These are phyloP conservation scores for Suillus subluteus DNA, from an alignment of 768 basidiomycete species.

Conservation along the genomic window DNA sequence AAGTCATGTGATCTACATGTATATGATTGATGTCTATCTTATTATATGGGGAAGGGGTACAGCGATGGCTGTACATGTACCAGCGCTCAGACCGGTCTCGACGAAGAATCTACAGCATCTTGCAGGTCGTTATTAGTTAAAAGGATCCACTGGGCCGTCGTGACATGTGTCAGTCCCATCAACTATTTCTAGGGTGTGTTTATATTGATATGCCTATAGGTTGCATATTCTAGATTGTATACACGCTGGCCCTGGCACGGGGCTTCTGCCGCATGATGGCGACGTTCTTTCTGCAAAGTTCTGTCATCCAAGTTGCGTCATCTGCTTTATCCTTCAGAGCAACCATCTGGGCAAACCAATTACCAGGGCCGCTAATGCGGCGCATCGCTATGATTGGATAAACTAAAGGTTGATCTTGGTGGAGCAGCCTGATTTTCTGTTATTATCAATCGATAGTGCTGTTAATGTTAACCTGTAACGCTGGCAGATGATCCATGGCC, in stretches of 20 bases:
- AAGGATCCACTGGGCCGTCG: background rate
- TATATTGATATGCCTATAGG: background rate
- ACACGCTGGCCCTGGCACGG: background rate
- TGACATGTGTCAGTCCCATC: background rate
- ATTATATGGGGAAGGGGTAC: background rate
- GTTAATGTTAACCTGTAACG: background rate
- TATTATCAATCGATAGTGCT: background rate
- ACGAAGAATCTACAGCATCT: background rate
- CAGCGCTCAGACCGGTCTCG: background rate
- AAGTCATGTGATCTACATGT: too few species aligned
- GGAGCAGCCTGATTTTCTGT: background rate
- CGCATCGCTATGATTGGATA: background rate
- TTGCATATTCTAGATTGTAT: background rate
- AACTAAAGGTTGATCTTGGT: too few species aligned
- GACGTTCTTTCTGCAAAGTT: background rate
- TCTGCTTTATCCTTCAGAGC: background rate
- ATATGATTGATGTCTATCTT: too few species aligned
- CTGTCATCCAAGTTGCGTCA: background rate
- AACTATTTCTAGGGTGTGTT: background rate
- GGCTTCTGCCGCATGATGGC: background rate
- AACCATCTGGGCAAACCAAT: background rate
- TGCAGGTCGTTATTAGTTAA: background rate
- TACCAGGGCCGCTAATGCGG: background rate
- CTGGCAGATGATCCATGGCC: background rate
- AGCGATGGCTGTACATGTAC: background rate